Base-by-base conservation (phyloP, 306 rosid genomes). In the Glycyrrhiza uralensis region DNA sequence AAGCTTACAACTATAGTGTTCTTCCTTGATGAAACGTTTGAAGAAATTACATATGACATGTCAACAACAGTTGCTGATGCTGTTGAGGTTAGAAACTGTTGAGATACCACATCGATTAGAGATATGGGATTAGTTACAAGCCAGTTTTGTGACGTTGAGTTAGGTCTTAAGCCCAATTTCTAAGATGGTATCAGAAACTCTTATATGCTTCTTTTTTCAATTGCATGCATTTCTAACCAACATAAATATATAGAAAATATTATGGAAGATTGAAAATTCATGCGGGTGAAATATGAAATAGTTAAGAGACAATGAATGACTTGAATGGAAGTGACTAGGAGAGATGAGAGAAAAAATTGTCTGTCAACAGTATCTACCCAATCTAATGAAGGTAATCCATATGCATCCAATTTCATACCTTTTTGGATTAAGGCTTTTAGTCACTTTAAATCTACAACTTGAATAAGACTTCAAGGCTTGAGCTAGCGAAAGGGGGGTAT, bases 71-170 rank as follows among this genome's bases (percentile, higher is more conserved):
- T 91, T 44, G 93, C 86, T 19, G 97, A 95, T 80, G 92, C 99
- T 66, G 93, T 95, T 73, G 93, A 95, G 97, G 97, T 94, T 66
- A n/a, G n/a, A n/a, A n/a, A n/a, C n/a, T n/a, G n/a, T n/a, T n/a
- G n/a, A n/a, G n/a, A n/a, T n/a, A n/a, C n/a, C n/a, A n/a, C n/a
- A n/a, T n/a, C n/a, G n/a, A n/a, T n/a, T n/a, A n/a, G n/a, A n/a
- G n/a, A n/a, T n/a, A n/a, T n/a, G n/a, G n/a, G n/a, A n/a, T n/a
- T n/a, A n/a, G n/a, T n/a, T n/a, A n/a, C n/a, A n/a, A n/a, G n/a
- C n/a, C n/a, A n/a, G n/a, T n/a, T n/a, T n/a, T n/a, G n/a, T n/a
- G n/a, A n/a, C n/a, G n/a, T n/a, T n/a, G n/a, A n/a, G n/a, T n/a
- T n/a, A n/a, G n/a, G n/a, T n/a, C n/a, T n/a, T n/a, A n/a, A n/a